These are phyloP conservation scores for Boletus pseudopeckii DNA, from an alignment of 768 basidiomycete species.

Conservation along the genomic window DNA sequence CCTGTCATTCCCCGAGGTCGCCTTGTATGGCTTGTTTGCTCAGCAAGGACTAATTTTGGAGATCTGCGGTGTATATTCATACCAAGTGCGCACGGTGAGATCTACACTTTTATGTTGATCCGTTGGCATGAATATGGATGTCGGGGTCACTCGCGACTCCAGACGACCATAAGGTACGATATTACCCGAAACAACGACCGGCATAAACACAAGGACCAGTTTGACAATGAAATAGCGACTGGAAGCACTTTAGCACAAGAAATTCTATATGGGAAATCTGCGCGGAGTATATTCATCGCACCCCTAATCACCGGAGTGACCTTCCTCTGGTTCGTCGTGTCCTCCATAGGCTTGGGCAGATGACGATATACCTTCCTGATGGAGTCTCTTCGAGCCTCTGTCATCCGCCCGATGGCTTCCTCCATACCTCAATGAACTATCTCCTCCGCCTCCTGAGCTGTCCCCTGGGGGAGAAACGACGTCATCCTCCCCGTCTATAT, in stretches of 20 bases:
- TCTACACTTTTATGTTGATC: conserved; percentile 31
- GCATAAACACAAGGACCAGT: conserved; percentile 15
- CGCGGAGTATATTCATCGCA: conserved; percentile 19
- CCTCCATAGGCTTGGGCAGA: conserved; percentile 25
- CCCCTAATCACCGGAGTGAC: conserved; percentile 32
- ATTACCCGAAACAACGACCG: conserved; percentile 17
- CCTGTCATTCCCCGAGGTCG: conserved; percentile 18
- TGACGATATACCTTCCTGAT: conserved; percentile 40
- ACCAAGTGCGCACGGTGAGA: conserved; percentile 16
- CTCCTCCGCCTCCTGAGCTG: conserved; percentile 29
- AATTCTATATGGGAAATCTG: conserved; percentile 30
- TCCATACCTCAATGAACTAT: conserved; percentile 32
- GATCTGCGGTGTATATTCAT: conserved; percentile 8
- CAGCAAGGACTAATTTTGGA: conserved; percentile 21
- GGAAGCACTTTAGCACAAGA: conserved; percentile 32
- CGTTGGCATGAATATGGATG: conserved; percentile 15
- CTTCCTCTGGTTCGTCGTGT: conserved; percentile 33
- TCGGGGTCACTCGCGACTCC: conserved; percentile 11
- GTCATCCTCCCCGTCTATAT: conserved; percentile 55
- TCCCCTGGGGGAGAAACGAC: conserved; percentile 32
- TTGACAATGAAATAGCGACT: conserved; percentile 14
- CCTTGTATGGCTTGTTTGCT: conserved; percentile 20
- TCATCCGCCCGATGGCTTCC: conserved; percentile 43
- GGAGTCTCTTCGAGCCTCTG: conserved; percentile 58
- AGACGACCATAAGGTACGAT: conserved; percentile 18